Evolutionary conservation across 768 basidiomycete genomes (phyloP).

Genomic region (Lentinula aciculospora): DNA sequence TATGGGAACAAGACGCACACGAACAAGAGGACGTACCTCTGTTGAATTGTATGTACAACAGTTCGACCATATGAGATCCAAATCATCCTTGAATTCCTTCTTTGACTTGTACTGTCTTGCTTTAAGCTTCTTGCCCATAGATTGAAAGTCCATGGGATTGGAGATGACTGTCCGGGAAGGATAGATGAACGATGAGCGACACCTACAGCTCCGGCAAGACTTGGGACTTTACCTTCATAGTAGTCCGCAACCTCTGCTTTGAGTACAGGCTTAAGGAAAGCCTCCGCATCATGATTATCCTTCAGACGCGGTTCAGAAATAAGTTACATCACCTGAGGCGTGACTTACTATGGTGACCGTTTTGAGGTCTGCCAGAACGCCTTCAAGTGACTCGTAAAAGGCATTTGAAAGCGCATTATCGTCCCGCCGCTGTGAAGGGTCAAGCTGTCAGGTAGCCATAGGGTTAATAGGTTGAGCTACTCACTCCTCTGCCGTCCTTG

Average conservation of each 20-base stretch:
- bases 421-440: slow-evolving; percentile 21
- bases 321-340: background rate
- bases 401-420: slow-evolving; percentile 77
- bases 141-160: slow-evolving; percentile 92
- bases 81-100: slow-evolving; percentile 87
- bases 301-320: slow-evolving; percentile 18
- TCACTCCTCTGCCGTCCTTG: slow-evolving; percentile 75
- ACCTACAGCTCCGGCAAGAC: background rate
- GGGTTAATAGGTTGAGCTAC: slow-evolving; percentile 26
- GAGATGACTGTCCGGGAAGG: slow-evolving; percentile 75
- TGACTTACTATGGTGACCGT: slow-evolving; percentile 60
- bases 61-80: slow-evolving; percentile 96
- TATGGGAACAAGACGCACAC: background rate
- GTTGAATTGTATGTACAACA: slow-evolving; percentile 89
- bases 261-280: slow-evolving; percentile 91
- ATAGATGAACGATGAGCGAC: slow-evolving; percentile 5
- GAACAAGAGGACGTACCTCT: slow-evolving; percentile 54
- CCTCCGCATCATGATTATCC: slow-evolving; percentile 88
- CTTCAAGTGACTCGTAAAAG: slow-evolving; percentile 93
- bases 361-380: slow-evolving; percentile 79
- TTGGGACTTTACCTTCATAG: slow-evolving; percentile 66
- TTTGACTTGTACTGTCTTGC: slow-evolving; percentile 89
- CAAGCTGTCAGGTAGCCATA: slow-evolving; percentile 10
- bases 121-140: slow-evolving; percentile 93
- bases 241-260: slow-evolving; percentile 92